Conservation (phyloP, 805 yeast genomes). For the Pichia scutulata region DNA sequence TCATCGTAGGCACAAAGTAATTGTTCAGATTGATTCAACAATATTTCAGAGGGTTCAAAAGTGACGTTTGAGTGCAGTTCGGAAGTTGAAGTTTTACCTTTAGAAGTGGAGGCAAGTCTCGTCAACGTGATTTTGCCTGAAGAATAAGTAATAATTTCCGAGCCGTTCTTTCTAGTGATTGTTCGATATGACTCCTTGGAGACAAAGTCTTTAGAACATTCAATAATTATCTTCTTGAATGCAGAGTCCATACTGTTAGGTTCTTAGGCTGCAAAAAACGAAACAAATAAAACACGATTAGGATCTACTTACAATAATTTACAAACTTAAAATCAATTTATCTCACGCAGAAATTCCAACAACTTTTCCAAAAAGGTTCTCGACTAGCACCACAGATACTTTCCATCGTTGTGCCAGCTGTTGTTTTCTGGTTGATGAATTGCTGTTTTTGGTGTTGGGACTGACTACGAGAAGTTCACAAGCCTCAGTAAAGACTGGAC, state of each 20-base stretch:
- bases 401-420: slow-evolving; percentile 22
- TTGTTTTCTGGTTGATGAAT: slow-evolving; percentile 11
- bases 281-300: too few relatives aligned
- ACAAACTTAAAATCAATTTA: neutral
- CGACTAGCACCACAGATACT: slow-evolving; percentile 1
- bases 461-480: slow-evolving; percentile 48
- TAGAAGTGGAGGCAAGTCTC: slow-evolving; percentile 8
- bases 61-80: slow-evolving; percentile 12
- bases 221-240: neutral
- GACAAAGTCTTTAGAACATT: slow-evolving; percentile 11
- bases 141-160: slow-evolving; percentile 21
- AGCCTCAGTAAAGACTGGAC: slow-evolving; percentile 40
- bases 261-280: too few relatives aligned
- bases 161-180: slow-evolving; percentile 20
- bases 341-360: neutral
- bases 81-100: neutral
- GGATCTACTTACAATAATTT: too few relatives aligned
- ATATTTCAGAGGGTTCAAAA: slow-evolving; percentile 22
- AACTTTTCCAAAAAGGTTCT: slow-evolving; percentile 6
- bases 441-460: neutral
- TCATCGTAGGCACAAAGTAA: slow-evolving; percentile 22
- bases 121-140: slow-evolving; percentile 17
- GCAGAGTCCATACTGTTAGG: neutral
- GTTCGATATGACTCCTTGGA: slow-evolving; percentile 16
- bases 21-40: slow-evolving; percentile 20